These are phyloP conservation scores for Prototheca cutis DNA, from an alignment of 163 green algal species.

Conservation along the genomic window DNA sequence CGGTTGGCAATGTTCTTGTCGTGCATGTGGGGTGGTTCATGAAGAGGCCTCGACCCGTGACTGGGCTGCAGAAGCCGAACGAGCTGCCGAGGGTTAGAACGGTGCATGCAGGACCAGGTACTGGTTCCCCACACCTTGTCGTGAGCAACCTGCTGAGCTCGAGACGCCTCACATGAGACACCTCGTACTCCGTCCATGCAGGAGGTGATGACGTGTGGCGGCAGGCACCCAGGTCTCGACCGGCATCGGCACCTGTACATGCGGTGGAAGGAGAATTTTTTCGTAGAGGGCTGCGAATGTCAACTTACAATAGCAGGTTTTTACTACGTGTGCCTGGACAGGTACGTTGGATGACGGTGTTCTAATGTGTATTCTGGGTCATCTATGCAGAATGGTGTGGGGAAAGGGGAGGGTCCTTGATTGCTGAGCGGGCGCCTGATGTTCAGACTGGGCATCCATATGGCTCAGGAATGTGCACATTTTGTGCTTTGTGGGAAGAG, in stretches of 20 bases:
- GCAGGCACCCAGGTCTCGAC: slow-evolving; percentile 29
- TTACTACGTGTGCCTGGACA: slow-evolving; percentile 62
- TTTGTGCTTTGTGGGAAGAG: no score
- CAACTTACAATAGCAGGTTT: slow-evolving; percentile 75
- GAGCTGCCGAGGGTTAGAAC: no score
- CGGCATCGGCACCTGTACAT: slow-evolving; percentile 59
- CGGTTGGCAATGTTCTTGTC: no score
- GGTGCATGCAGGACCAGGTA: no score
- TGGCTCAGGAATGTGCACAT: background rate
- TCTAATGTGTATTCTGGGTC: background rate
- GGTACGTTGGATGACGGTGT: slow-evolving; percentile 2
- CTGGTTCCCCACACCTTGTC: no score
- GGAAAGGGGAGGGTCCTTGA: no score
- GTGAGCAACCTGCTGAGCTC: no score
- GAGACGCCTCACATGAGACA: no score
- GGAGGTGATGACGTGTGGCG: slow-evolving; percentile 19
- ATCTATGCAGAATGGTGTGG: background rate
- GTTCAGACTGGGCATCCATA: background rate
- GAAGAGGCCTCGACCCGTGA: no score
- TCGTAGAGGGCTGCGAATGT: slow-evolving; percentile 53
- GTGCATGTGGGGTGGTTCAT: no score
- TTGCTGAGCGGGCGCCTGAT: background rate
- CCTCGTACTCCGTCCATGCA: no score
- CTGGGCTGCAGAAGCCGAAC: no score
- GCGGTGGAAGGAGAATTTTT: slow-evolving; percentile 77